Conservation (phyloP, 257 asterid genomes). For the Gentiana dahurica region DNA sequence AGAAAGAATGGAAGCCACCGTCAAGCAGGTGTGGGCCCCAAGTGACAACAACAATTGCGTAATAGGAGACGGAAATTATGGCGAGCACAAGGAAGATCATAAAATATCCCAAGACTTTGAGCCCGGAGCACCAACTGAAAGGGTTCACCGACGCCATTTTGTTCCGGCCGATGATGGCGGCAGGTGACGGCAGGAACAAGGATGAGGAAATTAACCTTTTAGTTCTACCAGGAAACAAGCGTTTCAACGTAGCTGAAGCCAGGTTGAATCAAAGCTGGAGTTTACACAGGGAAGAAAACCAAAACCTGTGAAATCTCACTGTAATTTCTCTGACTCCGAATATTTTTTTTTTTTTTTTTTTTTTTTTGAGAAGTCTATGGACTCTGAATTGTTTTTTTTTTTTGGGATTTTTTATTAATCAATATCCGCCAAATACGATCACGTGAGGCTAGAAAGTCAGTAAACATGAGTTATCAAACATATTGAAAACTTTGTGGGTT, state of each 20-base stretch:
- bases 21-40: slow-evolving; percentile 56
- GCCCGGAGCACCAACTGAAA: slow-evolving; percentile 56
- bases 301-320: too few relatives aligned
- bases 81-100: slow-evolving; percentile 51
- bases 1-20: slow-evolving; percentile 35
- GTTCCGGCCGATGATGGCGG: slow-evolving; percentile 1
- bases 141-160: slow-evolving; percentile 54
- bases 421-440: too few relatives aligned
- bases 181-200: slow-evolving; percentile 5
- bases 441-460: too few relatives aligned
- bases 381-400: too few relatives aligned
- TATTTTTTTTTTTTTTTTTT: too few relatives aligned
- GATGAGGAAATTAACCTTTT: slow-evolving; percentile 6
- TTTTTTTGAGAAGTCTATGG: too few relatives aligned
- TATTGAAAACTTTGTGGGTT: too few relatives aligned
- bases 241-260: slow-evolving; percentile 24
- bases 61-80: slow-evolving; percentile 49
- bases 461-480: too few relatives aligned
- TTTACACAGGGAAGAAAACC: not conserved
- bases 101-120: slow-evolving; percentile 66
- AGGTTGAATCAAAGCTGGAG: slow-evolving; percentile 5
- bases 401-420: too few relatives aligned
- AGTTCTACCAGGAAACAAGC: slow-evolving; percentile 21
- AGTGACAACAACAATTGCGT: slow-evolving; percentile 59
- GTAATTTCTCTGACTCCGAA: too few relatives aligned